Conservation (phyloP, 2,329 filamentous ascomycete species). For the Madurella fahalii region DNA sequence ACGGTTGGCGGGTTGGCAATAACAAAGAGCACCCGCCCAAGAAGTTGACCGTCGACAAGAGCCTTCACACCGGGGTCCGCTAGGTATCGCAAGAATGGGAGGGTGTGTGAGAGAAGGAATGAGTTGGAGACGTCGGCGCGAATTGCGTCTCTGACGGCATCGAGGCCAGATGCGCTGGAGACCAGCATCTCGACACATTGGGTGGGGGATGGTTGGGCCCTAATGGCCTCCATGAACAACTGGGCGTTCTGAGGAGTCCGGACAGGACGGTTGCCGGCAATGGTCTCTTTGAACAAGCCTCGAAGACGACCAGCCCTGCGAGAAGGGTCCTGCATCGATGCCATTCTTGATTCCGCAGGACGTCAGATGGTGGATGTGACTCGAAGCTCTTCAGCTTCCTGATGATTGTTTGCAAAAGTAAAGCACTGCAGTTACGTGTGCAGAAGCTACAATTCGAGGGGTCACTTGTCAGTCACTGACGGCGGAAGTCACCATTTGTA, state of each 20-base stretch:
- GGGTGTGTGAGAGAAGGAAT: slow-evolving; percentile 32
- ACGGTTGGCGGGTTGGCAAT: slow-evolving; percentile 51
- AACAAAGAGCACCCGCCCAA: slow-evolving; percentile 42
- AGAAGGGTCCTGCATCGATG: slow-evolving; percentile 3
- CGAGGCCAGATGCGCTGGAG: slow-evolving; percentile 25
- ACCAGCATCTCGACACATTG: slow-evolving; percentile 29
- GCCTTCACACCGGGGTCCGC: slow-evolving; percentile 42
- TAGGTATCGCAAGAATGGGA: slow-evolving; percentile 38
- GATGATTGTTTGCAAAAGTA: too few relatives aligned
- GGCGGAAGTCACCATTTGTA: too few relatives aligned
- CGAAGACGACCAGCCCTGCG: slow-evolving; percentile 19
- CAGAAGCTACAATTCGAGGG: too few relatives aligned
- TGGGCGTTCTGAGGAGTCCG: slow-evolving; percentile 23
- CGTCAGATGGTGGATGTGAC: too few relatives aligned
- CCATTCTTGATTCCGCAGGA: not conserved
- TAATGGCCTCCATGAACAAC: slow-evolving; percentile 31
- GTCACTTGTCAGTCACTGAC: too few relatives aligned
- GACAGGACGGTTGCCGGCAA: slow-evolving; percentile 26
- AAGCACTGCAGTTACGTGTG: too few relatives aligned
- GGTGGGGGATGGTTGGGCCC: slow-evolving; percentile 19
- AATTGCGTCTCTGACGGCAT: slow-evolving; percentile 25
- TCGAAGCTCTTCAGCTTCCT: too few relatives aligned
- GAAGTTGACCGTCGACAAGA: slow-evolving; percentile 46
- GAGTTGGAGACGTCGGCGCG: slow-evolving; percentile 24
- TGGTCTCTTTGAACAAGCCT: slow-evolving; percentile 22